A percentile compares a stretch with the other conserved stretches of the same genome.
Conservation (phyloP, 192 early-diverging fungal species). For the Diversispora epigaea region DNA sequence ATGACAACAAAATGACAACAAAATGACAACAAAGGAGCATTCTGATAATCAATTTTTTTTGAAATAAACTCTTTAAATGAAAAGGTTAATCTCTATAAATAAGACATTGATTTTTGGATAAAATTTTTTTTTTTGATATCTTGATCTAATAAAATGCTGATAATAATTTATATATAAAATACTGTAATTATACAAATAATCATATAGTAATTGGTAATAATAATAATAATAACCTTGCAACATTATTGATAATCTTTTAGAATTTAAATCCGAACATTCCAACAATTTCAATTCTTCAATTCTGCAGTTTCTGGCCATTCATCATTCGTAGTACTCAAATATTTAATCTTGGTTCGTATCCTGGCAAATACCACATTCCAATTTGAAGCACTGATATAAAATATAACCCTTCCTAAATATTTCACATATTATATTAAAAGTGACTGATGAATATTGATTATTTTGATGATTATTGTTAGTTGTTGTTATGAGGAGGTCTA, state of each 20-base stretch:
- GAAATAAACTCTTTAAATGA: no score
- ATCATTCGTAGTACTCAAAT: slow-evolving; percentile 62
- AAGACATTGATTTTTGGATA: no score
- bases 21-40: no score
- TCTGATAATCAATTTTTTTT: no score
- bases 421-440: slow-evolving; percentile 62
- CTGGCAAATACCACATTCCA: slow-evolving; percentile 80
- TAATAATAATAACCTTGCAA: slow-evolving; percentile 48
- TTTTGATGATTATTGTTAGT: slow-evolving; percentile 14
- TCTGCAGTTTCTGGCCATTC: slow-evolving; percentile 77
- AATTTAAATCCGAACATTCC: slow-evolving; percentile 83
- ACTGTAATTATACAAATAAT: no score
- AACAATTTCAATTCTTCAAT: slow-evolving; percentile 80
- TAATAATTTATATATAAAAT: no score
- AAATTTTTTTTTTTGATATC: no score
- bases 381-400: slow-evolving; percentile 86
- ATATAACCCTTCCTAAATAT: slow-evolving; percentile 81
- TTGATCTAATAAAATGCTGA: no score
- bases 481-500: slow-evolving; percentile 40
- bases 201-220: no score
- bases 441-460: slow-evolving; percentile 30
- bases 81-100: no score
- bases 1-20: no score
- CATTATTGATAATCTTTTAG: slow-evolving; percentile 65
- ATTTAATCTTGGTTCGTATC: slow-evolving; percentile 64